Base-by-base conservation (phyloP, 2,329 filamentous ascomycete genomes). In the Lasiodiplodia citricola region DNA sequence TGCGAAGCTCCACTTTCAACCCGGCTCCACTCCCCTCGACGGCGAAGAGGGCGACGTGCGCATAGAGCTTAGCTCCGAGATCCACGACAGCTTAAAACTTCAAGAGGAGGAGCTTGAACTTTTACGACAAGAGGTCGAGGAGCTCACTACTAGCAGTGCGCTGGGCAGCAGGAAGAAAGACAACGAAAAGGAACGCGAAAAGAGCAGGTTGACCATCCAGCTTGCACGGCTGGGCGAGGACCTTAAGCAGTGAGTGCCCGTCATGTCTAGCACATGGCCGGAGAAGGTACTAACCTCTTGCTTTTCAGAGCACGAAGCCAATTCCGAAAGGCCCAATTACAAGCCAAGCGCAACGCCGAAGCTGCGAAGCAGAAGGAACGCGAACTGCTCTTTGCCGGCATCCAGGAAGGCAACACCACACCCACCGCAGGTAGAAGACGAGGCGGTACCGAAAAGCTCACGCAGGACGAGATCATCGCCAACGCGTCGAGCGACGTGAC, bases 401-500 rank as follows among this genome's bases (percentile, higher is more conserved):
- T 91, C 72, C 84, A 84, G 68, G 80, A 84, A 73, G 81, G 77
- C 68, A 72, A 74, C 68, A 77, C 75, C 57, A 75, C 73, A 66
- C 74, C 71, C 44, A 76, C 72, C 71, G 81, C 72, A 71, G 79
- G 70, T 75, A 75, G 77, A 41, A 75, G 77, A 54, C 72, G 75
- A 56, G 74, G 75, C n/a, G 75, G 78, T 41, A 77, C 78, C 31
- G 84, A 87, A 71, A 85, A 86, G 52, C 78, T 90, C 4, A 88
- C 89, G 25, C 88, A 93, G 73, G 89, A 92, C 77, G 90, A 96
- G 71, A 85, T 93, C 72, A 86, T 90, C 52, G 85, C 93, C 16
- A 88, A 90, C 70, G 92, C 95, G 0, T 92, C 92, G 38, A 89
- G 87, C 72, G 93, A 96, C 82, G 92, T 98, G 66, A 98, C 95